A percentile compares a stretch with the other conserved stretches of the same genome.
Conservation (phyloP, 768 basidiomycete species). For the Hygrophorus pudorinus region DNA sequence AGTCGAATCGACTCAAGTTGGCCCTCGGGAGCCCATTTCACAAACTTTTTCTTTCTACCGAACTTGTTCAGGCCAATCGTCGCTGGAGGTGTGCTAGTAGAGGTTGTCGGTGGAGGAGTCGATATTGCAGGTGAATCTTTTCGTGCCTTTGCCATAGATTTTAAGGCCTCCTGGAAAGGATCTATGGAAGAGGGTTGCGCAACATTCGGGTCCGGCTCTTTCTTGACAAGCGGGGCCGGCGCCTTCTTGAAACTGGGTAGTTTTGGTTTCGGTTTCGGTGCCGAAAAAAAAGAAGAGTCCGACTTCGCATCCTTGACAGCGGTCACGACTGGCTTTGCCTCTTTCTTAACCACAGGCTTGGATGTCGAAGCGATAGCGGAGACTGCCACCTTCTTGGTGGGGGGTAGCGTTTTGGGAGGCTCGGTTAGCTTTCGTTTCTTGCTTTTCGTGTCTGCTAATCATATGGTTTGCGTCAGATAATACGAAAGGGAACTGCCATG, state of each 20-base stretch:
- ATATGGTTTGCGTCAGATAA: slow-evolving; percentile 12
- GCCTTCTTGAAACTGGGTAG: slow-evolving; percentile 84
- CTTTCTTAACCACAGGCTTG: slow-evolving; percentile 51
- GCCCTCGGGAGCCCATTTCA: slow-evolving; percentile 69
- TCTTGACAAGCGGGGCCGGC: slow-evolving; percentile 29
- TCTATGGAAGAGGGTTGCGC: slow-evolving; percentile 71
- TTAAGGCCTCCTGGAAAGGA: slow-evolving; percentile 77
- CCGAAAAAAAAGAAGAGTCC: slow-evolving; percentile 83
- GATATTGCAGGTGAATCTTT: slow-evolving; percentile 53
- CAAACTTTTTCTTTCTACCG: slow-evolving; percentile 65
- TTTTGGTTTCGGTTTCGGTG: slow-evolving; percentile 75
- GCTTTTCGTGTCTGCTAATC: slow-evolving; percentile 36
- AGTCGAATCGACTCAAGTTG: slow-evolving; percentile 65
- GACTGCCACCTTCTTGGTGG: slow-evolving; percentile 58
- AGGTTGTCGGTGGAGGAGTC: slow-evolving; percentile 38
- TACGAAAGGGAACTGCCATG: slow-evolving; percentile 37
- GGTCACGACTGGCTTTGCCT: slow-evolving; percentile 23
- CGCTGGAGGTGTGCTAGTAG: slow-evolving; percentile 25
- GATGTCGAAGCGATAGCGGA: slow-evolving; percentile 27
- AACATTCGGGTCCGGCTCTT: slow-evolving; percentile 48
- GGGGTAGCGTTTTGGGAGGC: slow-evolving; percentile 38
- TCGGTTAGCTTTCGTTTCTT: slow-evolving; percentile 75
- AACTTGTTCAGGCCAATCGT: slow-evolving; percentile 24
- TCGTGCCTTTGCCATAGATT: slow-evolving; percentile 56
- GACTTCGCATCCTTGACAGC: slow-evolving; percentile 70